These are phyloP conservation scores for Emericellopsis terricola DNA, from an alignment of 495 filamentous ascomycete genomes.

Conservation along the genomic window DNA sequence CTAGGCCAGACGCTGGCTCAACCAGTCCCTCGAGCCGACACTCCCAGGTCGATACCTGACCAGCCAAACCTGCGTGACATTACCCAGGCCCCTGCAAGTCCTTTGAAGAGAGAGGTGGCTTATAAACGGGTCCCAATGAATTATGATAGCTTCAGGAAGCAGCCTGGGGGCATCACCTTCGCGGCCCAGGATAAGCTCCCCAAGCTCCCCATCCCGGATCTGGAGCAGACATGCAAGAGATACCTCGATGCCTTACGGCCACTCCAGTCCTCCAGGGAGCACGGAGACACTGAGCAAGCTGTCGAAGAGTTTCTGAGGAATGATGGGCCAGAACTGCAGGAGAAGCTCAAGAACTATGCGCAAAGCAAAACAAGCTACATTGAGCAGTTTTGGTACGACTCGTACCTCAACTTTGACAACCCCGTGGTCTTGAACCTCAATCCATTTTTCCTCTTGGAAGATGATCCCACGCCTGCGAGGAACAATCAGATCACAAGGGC, in stretches of 20 bases:
- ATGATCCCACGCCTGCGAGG: constrained; percentile 88
- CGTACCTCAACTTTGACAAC: constrained; percentile 94
- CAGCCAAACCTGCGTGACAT: constrained; percentile 10
- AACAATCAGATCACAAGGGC: constrained; percentile 94
- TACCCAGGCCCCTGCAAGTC: not conserved
- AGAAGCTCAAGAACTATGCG: constrained; percentile 86
- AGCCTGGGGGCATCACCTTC: constrained; percentile 59
- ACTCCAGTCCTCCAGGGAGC: constrained; percentile 64
- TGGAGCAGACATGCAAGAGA: constrained; percentile 60
- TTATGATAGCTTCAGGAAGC: constrained; percentile 19
- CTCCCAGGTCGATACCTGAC: constrained; percentile 13
- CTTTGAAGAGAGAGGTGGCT: not conserved
- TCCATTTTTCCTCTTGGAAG: constrained; percentile 92
- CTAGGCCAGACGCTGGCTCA: constrained; percentile 43
- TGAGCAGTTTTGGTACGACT: constrained; percentile 99
- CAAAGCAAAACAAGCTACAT: constrained; percentile 87
- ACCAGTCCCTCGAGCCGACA: constrained; percentile 12
- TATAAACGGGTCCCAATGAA: constrained; percentile 13
- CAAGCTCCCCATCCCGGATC: constrained; percentile 87
- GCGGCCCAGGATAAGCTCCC: constrained; percentile 75
- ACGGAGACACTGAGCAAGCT: constrained; percentile 63
- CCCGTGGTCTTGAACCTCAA: constrained; percentile 95
- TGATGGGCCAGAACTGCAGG: constrained; percentile 75
- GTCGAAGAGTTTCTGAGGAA: constrained; percentile 70
- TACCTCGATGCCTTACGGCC: constrained; percentile 71